Base-by-base conservation (phyloP, 257 asterid genomes). In the Mentha longifolia region DNA sequence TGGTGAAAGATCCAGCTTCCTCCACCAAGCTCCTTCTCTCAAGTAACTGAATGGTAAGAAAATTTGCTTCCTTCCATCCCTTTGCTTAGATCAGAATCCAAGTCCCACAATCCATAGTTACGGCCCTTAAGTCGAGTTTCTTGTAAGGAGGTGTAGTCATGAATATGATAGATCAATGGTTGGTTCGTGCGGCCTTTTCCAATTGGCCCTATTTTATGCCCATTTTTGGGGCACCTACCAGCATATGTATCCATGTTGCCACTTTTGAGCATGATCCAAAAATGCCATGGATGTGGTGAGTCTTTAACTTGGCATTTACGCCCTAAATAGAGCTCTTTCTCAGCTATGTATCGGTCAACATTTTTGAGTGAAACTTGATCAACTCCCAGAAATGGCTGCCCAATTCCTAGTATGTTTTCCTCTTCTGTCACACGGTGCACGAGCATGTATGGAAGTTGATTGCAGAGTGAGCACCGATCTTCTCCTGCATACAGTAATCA, bases 221-320 rank as follows among this genome's bases (percentile, higher is more conserved):
- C 95, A 7, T 92, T 85, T 71, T 82, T 78, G 0, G 98, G 98
- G 70, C 96, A 92, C 76, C 11, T 82, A 41, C 81, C 91, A 0
- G 98, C 98, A 17, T 51, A 83, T 3, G 95, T 92, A 54, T 92
- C 98, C 95, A 88, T 92, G 68, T 89, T 92, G 6, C 98, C 96
- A 74, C 79, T 92, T 74, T 92, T 89, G 1, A 89, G 86, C 96
- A 88, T 92, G 77, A 89, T 89, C 98, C 98, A 92, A 65, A 89
- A 89, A 25, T 89, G 94, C 98, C 98, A 92, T 71, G 96, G 95
- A 15, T 80, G 77, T 31, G 92, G 86, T 25, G 63, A 66, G 81
- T 85, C 96, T 35, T 83, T 64, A 17, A 89, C 95, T 81, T 87
- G 86, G 54, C 96, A 92, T 83, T 87, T 89, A 1, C 68, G 45